A percentile compares a stretch with the other conserved stretches of the same genome.
These are phyloP conservation scores for Russula virescens DNA, from an alignment of 768 basidiomycete species.

Conservation along the genomic window DNA sequence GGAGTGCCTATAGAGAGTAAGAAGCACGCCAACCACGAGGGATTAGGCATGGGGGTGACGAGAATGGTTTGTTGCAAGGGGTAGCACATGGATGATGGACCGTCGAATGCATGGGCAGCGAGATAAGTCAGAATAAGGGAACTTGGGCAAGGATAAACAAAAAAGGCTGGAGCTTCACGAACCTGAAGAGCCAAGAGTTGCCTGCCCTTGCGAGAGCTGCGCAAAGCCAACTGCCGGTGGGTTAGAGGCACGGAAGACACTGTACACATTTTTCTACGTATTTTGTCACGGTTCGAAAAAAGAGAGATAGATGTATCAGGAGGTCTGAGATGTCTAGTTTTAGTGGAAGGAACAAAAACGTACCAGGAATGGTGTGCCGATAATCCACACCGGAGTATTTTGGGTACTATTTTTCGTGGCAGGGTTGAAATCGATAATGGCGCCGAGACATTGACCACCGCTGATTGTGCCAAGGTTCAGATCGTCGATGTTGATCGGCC, in stretches of 20 bases:
- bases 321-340: not conserved
- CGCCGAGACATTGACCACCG: conserved; percentile 51
- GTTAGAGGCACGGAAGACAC: conserved; percentile 32
- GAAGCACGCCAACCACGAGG: no score
- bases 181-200: conserved; percentile 31
- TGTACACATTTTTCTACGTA: conserved; percentile 47
- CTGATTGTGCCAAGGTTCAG: conserved; percentile 67
- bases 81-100: no score
- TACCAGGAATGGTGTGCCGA: conserved; percentile 54
- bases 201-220: conserved; percentile 41
- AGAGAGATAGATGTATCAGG: not conserved
- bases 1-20: no score
- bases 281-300: not conserved
- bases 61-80: no score
- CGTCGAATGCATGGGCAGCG: no score
- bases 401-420: conserved; percentile 39
- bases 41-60: no score
- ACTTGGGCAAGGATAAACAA: no score
- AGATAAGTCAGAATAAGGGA: no score
- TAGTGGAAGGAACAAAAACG: conserved; percentile 26
- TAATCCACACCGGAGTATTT: conserved; percentile 33
- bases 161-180: conserved; percentile 2
- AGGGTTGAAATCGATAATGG: conserved; percentile 56
- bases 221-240: conserved; percentile 40
- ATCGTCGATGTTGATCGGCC: conserved; percentile 70